phyloP scores from a whole-genome alignment of 2,329 filamentous ascomycete genomes.

The Neonectria punicea region DNA sequence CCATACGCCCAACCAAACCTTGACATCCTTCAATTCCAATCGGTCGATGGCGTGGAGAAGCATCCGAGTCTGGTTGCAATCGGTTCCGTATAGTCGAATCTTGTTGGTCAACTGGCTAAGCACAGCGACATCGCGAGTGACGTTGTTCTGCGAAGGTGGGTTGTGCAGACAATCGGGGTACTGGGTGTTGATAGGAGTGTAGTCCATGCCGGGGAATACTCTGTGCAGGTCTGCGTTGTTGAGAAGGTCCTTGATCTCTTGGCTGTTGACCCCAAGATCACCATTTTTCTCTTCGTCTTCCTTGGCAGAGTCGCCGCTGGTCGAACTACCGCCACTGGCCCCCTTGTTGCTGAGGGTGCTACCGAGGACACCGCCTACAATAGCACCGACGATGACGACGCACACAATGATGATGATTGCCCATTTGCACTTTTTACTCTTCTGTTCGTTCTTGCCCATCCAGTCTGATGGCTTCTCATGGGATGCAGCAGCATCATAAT shows the following conservation, averaged over 20 bases:
- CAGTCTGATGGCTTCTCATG: conserved; percentile 75
- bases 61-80: conserved; percentile 98
- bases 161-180: conserved; percentile 83
- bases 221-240: conserved; percentile 86
- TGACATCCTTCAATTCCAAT: conserved; percentile 78
- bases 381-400: conserved; percentile 73
- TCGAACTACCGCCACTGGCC: conserved; percentile 26
- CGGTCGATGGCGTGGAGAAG: conserved; percentile 82
- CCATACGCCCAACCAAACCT: conserved; percentile 96
- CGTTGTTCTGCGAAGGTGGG: conserved; percentile 90
- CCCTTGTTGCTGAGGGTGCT: conserved; percentile 69
- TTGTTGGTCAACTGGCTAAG: conserved; percentile 90
- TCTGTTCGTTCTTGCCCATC: conserved; percentile 67
- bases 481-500: conserved; percentile 44
- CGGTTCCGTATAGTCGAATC: conserved; percentile 90
- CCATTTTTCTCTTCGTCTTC: conserved; percentile 72
- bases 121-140: conserved; percentile 90
- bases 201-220: conserved; percentile 95
- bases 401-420: conserved; percentile 72
- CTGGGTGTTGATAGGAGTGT: conserved; percentile 90
- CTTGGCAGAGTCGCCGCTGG: conserved; percentile 59
- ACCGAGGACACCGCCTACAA: conserved; percentile 80
- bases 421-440: conserved; percentile 75
- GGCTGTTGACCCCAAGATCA: conserved; percentile 78
- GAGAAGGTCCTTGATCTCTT: conserved; percentile 83